A percentile compares a stretch with the other conserved stretches of the same genome.
Evolutionary conservation across 306 rosid genomes (phyloP).

Genomic region (Vigna hirtella): DNA sequence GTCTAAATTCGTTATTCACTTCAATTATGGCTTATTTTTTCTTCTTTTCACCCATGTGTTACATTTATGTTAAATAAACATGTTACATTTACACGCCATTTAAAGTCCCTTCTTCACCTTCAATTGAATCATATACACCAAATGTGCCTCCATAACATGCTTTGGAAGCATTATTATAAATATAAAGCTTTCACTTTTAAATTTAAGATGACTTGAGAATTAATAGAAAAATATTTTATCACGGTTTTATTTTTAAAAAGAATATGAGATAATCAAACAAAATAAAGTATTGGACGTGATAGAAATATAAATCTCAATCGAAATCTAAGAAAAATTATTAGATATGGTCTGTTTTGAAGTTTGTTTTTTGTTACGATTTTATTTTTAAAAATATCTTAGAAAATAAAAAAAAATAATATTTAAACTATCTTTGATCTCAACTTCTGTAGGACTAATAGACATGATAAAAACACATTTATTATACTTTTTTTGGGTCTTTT

Average conservation of each 20-base stretch:
- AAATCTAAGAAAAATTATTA: no score
- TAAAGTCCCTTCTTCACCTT: not conserved
- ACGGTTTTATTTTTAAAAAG: no score
- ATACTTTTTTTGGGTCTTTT: not conserved
- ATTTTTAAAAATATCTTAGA: no score
- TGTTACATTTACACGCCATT: slow-evolving; percentile 10
- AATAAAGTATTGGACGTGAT: no score
- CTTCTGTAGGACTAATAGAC: no score
- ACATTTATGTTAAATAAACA: not conserved
- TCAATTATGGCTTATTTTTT: slow-evolving; percentile 19
- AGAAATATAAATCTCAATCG: no score
- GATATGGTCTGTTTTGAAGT: no score
- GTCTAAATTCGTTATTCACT: not conserved
- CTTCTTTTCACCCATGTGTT: slow-evolving; percentile 15
- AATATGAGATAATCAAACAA: no score
- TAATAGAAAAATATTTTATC: not conserved
- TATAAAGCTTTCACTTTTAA: not conserved
- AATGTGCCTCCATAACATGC: not conserved
- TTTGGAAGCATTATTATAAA: not conserved
- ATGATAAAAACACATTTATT: not conserved
- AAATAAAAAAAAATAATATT: no score
- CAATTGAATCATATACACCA: not conserved
- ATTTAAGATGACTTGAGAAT: not conserved
- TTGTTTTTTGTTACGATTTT: no score
- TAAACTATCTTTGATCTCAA: no score